These are phyloP conservation scores for Fusarium sp. DNA, from an alignment of 2,329 filamentous ascomycete genomes.

Conservation along the genomic window DNA sequence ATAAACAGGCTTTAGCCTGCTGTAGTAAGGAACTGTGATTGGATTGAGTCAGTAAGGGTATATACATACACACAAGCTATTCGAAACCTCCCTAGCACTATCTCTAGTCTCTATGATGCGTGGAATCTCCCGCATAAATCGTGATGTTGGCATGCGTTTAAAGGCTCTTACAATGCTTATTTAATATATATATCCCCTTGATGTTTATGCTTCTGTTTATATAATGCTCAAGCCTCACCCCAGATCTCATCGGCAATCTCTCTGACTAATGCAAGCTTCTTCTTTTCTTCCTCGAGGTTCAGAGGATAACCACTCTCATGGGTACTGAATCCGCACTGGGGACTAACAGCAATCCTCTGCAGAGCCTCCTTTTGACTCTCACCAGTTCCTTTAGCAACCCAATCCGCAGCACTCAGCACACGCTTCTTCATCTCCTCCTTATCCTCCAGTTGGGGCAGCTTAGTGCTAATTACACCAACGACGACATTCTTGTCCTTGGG, in stretches of 20 bases:
- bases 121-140: too few relatives aligned
- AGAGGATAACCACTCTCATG: slow-evolving; percentile 80
- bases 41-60: too few relatives aligned
- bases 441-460: slow-evolving; percentile 71
- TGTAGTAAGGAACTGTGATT: not conserved
- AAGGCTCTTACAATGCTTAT: too few relatives aligned
- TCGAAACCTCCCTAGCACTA: too few relatives aligned
- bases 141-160: too few relatives aligned
- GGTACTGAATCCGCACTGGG: slow-evolving; percentile 80
- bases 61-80: too few relatives aligned
- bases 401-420: slow-evolving; percentile 72
- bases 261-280: slow-evolving; percentile 78
- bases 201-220: not conserved
- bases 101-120: too few relatives aligned
- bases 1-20: not conserved
- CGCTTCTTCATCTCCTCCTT: slow-evolving; percentile 72
- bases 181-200: too few relatives aligned
- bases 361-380: slow-evolving; percentile 75
- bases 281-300: slow-evolving; percentile 76
- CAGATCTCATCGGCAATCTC: slow-evolving; percentile 80
- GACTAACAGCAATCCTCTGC: slow-evolving; percentile 74
- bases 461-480: slow-evolving; percentile 73
- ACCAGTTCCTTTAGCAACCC: slow-evolving; percentile 75
- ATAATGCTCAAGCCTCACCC: slow-evolving; percentile 53
- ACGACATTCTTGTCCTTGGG: slow-evolving; percentile 73